Conservation (phyloP, 1,284 basidiomycete genomes). For the Schizopora paradoxa region DNA sequence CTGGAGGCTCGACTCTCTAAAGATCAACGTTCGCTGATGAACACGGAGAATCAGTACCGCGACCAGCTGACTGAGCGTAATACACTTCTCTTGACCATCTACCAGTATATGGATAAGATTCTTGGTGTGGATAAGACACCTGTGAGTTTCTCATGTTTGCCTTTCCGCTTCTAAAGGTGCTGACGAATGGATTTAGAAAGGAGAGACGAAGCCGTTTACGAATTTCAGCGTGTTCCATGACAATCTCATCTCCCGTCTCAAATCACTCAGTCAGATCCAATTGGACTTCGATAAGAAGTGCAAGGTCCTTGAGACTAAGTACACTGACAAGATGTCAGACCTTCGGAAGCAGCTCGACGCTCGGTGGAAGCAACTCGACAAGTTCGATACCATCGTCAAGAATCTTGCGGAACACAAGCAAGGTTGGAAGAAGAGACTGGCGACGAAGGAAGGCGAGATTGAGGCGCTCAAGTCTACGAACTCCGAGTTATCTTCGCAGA, state of each 20-base stretch:
- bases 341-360: conserved; percentile 86
- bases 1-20: conserved; percentile 80
- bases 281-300: conserved; percentile 81
- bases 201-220: conserved; percentile 85
- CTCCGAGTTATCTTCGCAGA: conserved; percentile 69
- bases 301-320: conserved; percentile 74
- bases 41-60: conserved; percentile 75
- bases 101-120: conserved; percentile 94
- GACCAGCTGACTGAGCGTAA: conserved; percentile 92
- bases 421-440: conserved; percentile 83
- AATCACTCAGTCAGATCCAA: conserved; percentile 79
- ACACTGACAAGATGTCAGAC: conserved; percentile 66
- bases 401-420: conserved; percentile 77
- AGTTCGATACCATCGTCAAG: conserved; percentile 87
- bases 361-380: conserved; percentile 90
- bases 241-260: conserved; percentile 84
- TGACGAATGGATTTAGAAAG: conserved; percentile 39
- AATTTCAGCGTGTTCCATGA: conserved; percentile 95
- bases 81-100: conserved; percentile 85
- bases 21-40: conserved; percentile 71
- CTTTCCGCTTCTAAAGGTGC: conserved; percentile 5
- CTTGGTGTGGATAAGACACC: conserved; percentile 81
- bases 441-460: conserved; percentile 82
- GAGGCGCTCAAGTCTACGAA: conserved; percentile 79
- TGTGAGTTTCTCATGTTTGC: conserved; percentile 41